Evolutionary conservation across 2,329 filamentous ascomycete genomes (phyloP), one percentile per base, ranked within the genome.

Genomic region (Laburnicola sp.): DNA sequence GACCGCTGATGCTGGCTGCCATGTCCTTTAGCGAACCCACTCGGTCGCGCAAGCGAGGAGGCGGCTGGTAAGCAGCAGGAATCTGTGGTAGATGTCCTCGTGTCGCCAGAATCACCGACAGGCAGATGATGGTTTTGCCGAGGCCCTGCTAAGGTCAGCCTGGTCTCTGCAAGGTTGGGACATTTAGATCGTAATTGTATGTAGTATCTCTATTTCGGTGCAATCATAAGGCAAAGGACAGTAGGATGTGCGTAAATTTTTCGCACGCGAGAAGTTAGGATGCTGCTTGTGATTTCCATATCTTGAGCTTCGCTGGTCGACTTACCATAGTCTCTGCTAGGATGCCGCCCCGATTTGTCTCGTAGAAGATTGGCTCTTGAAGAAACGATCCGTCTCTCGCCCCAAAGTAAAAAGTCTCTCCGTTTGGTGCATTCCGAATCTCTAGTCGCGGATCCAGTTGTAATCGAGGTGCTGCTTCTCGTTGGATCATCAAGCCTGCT

Each of bases 71-170:
- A 46, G 86, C 69, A 2, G 85, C 79, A 2, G 92, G 87, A 3
- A 87, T 81, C 16, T 78, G 74, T 4, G 89, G 82, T 8, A 85
- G 81, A 54, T 92, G 82, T 28, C 85, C 78, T 60, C 82, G 85
- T 0, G 90, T 96, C 2, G 90, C 86, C 25, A 95, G 76, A 34
- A 97, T 76, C n/a, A 79, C 63, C 4, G 78, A 70, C 2, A 97
- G 75, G 57, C 88, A 93, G 8, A 97, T 96, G 25, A 97, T 74
- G 0, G 93, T 97, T 75, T 97, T 97, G 0, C 93, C 92, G 40
- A 77, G 75, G 27, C 80, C 80, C 55, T 57, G 37, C 21, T 35
- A 22, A 9, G 4, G 34, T 51, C 34, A 48, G 48, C 32, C 7
- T 21, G 31, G 4, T 28, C 3, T 36, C n/a, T 22, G 16, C 6